Base-by-base conservation (phyloP, 2,329 filamentous ascomycete genomes). In the Claviceps sp. region DNA sequence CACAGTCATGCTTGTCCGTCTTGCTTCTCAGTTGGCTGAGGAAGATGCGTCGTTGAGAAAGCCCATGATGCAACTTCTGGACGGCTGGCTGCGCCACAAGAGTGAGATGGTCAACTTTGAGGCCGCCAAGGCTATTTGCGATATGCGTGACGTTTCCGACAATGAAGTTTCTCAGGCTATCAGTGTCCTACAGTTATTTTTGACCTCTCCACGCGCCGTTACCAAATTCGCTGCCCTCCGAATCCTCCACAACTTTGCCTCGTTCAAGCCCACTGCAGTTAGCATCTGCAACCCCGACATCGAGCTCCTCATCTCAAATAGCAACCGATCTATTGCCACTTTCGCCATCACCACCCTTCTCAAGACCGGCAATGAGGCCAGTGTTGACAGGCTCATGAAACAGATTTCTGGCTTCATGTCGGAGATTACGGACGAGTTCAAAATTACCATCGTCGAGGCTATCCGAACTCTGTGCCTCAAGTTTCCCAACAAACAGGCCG, bases 51-150 rank as follows among this genome's bases (percentile, higher is more conserved):
- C 88, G 58, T 77, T 97, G 63, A 78, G 91, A 60, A 94, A 87
- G 73, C 89, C 90, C 54, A 98, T 98, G 93, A 93, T 95, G 81
- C 84, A 90, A 70, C 81, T 98, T 59, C 79, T 98, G 62, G 91
- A 97, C 67, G 87, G 89, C 63, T 97, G 91, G 91, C 73, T 98
- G 68, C 82, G 90, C 67, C 91, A 97, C 71, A 97, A 98, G 84
- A 95, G 89, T 70, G 93, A 97, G 69, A 95, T 95, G 89, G 90
- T 98, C 71, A 97, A 96, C 74, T 96, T 98, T 60, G 93, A 98
- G 72, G 93, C 93, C 51, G 93, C 93, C 57, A 97, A 97, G 77
- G 91, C 91, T 50, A 95, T 98, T 63, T 95, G 90, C 72, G 87
- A 95, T 61, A 85, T 97, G 78, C 82, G 85, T 58, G 89, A 97